phyloP scores from a whole-genome alignment of 208 protist species.

The Angomonas ambiguus region DNA sequence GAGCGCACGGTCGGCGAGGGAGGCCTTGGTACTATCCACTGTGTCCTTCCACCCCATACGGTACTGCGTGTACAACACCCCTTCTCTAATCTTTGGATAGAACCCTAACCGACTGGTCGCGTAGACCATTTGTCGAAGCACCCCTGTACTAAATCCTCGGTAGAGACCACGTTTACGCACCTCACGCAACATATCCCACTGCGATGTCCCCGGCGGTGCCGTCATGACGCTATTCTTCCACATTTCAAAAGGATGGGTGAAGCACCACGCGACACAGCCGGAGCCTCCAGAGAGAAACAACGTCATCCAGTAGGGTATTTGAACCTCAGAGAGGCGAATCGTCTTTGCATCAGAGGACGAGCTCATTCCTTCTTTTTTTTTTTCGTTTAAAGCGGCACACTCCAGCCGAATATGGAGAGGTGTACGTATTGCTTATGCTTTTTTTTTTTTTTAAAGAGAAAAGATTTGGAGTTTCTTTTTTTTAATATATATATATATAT shows the following conservation, averaged over 20 bases:
- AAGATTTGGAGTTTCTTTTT: background rate
- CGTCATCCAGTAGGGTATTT: conserved; percentile 49
- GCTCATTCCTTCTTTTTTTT: conserved; percentile 1
- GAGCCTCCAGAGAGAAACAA: conserved; percentile 70
- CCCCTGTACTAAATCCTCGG: conserved; percentile 68
- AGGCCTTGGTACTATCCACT: conserved; percentile 44
- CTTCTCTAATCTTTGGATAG: conserved; percentile 87
- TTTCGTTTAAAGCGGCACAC: background rate
- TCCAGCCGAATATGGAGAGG: background rate
- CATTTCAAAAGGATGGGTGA: conserved; percentile 92
- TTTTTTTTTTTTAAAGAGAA: background rate
- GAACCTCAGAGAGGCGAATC: conserved; percentile 15
- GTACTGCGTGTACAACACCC: conserved; percentile 47
- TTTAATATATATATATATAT: background rate
- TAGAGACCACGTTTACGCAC: conserved; percentile 68
- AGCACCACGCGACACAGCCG: conserved; percentile 85
- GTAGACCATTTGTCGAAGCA: conserved; percentile 87
- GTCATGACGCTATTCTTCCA: conserved; percentile 91
- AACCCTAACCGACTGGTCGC: conserved; percentile 80
- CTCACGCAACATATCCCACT: conserved; percentile 34
- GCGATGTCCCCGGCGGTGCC: conserved; percentile 37
- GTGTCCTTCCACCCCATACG: conserved; percentile 29
- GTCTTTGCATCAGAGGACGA: background rate
- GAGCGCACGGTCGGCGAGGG: conserved; percentile 61
- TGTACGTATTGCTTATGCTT: background rate